These are phyloP conservation scores for Carallia brachiata DNA, from an alignment of 345 rosid species.

Conservation along the genomic window DNA sequence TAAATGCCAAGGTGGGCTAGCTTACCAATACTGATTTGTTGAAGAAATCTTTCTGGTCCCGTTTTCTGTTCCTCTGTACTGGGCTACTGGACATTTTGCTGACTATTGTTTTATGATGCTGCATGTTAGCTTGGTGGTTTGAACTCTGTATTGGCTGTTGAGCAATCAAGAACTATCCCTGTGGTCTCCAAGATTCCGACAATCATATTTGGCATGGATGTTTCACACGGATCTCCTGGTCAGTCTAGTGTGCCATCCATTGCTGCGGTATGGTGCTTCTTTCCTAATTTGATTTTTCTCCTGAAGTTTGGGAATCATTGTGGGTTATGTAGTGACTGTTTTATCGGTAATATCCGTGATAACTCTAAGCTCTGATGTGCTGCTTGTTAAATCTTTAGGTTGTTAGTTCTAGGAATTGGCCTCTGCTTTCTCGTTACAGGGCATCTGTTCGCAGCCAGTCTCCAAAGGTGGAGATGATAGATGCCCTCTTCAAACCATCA, in stretches of 20 bases:
- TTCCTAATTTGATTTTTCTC: not conserved
- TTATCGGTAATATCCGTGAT: not conserved
- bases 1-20: constrained; percentile 25
- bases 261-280: constrained; percentile 24
- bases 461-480: constrained; percentile 12
- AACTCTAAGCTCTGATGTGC: not conserved
- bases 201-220: constrained; percentile 30
- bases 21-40: not conserved
- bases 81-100: not conserved
- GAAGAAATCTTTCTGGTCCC: not conserved
- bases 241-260: constrained; percentile 26
- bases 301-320: not conserved
- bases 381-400: constrained; percentile 13
- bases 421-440: constrained; percentile 15
- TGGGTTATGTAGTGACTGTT: not conserved
- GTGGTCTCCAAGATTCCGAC: constrained; percentile 27
- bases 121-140: constrained; percentile 25
- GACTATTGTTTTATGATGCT: not conserved
- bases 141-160: constrained; percentile 24
- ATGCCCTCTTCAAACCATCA: constrained; percentile 9
- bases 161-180: constrained; percentile 17
- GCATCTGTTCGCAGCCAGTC: constrained; percentile 13
- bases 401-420: constrained; percentile 16
- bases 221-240: constrained; percentile 30
- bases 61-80: not conserved